Evolutionary conservation across 1,284 basidiomycete species (phyloP).

Genomic region (Rhodofomes roseus): DNA sequence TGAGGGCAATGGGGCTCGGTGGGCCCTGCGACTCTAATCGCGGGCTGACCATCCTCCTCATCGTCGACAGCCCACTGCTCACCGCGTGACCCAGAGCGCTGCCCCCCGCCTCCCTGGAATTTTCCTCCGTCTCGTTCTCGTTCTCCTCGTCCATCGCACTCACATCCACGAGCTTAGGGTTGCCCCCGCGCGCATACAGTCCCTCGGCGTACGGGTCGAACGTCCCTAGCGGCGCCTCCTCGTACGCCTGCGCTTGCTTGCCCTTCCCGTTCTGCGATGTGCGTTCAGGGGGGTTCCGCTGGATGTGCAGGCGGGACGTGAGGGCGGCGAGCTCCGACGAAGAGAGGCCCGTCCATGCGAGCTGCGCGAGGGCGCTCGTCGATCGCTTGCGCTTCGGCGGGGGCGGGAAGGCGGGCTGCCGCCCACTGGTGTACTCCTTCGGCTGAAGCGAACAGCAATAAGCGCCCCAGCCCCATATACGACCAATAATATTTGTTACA

Average conservation of each 20-base stretch:
- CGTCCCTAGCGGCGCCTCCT: slow-evolving; percentile 7
- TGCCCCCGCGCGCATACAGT: slow-evolving; percentile 6
- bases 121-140: background rate
- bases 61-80: slow-evolving; percentile 4
- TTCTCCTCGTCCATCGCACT: background rate
- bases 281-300: slow-evolving; percentile 16
- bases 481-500: background rate
- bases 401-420: slow-evolving; percentile 11
- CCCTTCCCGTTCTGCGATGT: background rate
- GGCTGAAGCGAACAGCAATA: slow-evolving; percentile 4
- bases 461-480: background rate
- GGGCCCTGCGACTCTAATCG: background rate
- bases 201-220: slow-evolving; percentile 23
- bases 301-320: slow-evolving; percentile 21
- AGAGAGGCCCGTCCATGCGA: slow-evolving; percentile 27
- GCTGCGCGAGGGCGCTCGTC: slow-evolving; percentile 23
- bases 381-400: slow-evolving; percentile 17
- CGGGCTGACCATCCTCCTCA: slow-evolving; percentile 3
- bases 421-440: slow-evolving; percentile 9
- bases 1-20: background rate
- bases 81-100: slow-evolving; percentile 3
- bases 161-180: slow-evolving; percentile 6
- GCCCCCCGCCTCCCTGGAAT: background rate
- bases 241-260: background rate
- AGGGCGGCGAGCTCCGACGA: slow-evolving; percentile 25